Conservation (phyloP, 306 rosid genomes). For the Alnus glutinosa region DNA sequence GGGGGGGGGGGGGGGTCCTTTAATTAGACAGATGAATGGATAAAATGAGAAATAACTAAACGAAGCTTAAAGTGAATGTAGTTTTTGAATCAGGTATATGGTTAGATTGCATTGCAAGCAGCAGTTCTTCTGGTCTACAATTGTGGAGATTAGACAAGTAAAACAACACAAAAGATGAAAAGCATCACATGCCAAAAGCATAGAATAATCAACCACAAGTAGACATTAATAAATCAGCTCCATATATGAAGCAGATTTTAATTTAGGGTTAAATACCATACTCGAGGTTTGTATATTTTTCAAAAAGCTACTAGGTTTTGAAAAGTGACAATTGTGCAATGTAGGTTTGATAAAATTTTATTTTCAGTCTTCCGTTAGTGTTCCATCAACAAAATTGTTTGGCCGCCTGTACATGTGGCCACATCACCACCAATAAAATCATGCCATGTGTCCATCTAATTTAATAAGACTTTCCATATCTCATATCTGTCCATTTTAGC, state of each 20-base stretch:
- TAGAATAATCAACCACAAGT: background rate
- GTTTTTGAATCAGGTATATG: background rate
- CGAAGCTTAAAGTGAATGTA: background rate
- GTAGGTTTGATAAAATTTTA: too few relatives aligned
- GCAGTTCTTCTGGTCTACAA: background rate
- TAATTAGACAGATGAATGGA: background rate
- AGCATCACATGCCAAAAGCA: constrained; percentile 10
- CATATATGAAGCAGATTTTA: background rate
- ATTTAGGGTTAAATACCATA: background rate
- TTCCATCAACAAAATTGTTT: too few relatives aligned
- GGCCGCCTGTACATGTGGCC: too few relatives aligned
- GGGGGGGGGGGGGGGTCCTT: background rate
- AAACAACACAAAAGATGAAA: background rate
- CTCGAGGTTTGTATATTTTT: too few relatives aligned
- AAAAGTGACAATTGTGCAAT: too few relatives aligned
- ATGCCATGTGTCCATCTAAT: too few relatives aligned
- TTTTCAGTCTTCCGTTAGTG: too few relatives aligned
- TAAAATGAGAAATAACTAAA: background rate
- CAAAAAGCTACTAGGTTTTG: too few relatives aligned
- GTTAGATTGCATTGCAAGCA: constrained; percentile 8
- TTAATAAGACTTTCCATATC: too few relatives aligned
- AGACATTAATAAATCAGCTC: background rate
- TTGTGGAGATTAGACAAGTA: background rate
- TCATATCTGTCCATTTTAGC: too few relatives aligned
- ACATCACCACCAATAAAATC: too few relatives aligned